Evolutionary conservation across 306 rosid genomes (phyloP).

Genomic region (Geum urbanum): DNA sequence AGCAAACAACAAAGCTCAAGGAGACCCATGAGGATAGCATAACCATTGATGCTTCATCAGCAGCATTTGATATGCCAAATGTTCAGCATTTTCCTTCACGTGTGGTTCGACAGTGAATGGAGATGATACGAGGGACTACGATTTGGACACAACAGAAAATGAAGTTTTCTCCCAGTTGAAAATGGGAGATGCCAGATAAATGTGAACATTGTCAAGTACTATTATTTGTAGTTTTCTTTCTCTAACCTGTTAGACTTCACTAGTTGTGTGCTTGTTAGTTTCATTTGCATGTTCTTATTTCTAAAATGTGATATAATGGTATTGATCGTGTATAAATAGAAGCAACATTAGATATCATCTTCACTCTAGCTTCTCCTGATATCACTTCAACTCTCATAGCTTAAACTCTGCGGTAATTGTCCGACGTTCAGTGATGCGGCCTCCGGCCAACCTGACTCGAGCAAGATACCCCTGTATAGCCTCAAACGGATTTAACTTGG

Average conservation of each 20-base stretch:
- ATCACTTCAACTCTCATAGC: neutral
- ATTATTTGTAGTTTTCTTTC: neutral
- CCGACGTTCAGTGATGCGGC: too few species aligned
- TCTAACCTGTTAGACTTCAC: neutral
- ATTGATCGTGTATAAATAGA: neutral
- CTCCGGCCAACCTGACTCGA: too few species aligned
- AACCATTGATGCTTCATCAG: conserved; percentile 21
- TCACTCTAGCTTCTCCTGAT: neutral
- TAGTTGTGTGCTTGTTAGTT: neutral
- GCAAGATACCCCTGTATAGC: too few species aligned
- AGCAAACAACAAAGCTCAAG: conserved; percentile 30
- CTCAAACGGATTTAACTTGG: too few species aligned
- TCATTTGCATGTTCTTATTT: neutral
- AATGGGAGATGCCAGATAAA: conserved; percentile 26
- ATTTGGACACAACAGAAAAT: neutral
- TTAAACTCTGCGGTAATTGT: neutral
- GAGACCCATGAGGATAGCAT: conserved; percentile 46
- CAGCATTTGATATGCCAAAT: conserved; percentile 15
- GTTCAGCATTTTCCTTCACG: conserved; percentile 25
- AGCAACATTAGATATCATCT: neutral
- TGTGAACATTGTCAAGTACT: neutral
- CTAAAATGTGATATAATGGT: neutral
- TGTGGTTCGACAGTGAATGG: conserved; percentile 10
- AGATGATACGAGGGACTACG: conserved; percentile 16
- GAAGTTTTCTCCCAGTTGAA: conserved; percentile 36